A percentile compares a stretch with the other conserved stretches of the same genome.
Evolutionary conservation across 257 asterid genomes (phyloP).

Genomic region (Ajuga chamaepitys): DNA sequence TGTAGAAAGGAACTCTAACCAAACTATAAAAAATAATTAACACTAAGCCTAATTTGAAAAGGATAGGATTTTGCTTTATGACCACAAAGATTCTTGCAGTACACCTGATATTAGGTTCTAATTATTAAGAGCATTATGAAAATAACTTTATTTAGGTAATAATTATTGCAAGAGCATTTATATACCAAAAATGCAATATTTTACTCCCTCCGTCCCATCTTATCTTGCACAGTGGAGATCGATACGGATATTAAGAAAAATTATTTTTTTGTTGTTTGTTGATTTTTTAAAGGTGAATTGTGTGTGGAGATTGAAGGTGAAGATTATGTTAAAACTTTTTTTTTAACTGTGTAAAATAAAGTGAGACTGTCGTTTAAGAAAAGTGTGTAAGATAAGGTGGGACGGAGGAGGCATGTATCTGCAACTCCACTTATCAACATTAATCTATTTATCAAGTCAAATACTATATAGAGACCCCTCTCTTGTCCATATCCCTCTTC

Average conservation of each 20-base stretch:
- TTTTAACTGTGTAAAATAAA: no score
- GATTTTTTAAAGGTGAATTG: no score
- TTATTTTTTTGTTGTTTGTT: no score
- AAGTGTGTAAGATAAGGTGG: no score
- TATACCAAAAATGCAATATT: neutral
- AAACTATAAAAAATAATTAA: neutral
- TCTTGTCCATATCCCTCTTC: neutral
- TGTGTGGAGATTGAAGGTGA: no score
- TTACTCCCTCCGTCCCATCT: no score
- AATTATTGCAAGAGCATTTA: conserved; percentile 10
- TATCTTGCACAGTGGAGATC: no score
- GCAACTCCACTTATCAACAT: conserved; percentile 30
- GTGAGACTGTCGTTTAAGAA: no score
- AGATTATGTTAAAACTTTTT: no score
- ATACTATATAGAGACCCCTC: neutral
- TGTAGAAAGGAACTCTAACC: neutral
- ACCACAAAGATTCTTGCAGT: neutral
- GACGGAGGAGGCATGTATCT: no score
- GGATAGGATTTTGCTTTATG: neutral
- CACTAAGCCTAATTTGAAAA: neutral
- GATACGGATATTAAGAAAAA: no score
- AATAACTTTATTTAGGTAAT: neutral
- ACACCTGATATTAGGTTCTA: neutral
- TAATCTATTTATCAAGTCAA: conserved; percentile 6
- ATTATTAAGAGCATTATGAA: neutral